Evolutionary conservation across 805 yeast species (phyloP).

Genomic region (Hanseniaspora guilliermondii): DNA sequence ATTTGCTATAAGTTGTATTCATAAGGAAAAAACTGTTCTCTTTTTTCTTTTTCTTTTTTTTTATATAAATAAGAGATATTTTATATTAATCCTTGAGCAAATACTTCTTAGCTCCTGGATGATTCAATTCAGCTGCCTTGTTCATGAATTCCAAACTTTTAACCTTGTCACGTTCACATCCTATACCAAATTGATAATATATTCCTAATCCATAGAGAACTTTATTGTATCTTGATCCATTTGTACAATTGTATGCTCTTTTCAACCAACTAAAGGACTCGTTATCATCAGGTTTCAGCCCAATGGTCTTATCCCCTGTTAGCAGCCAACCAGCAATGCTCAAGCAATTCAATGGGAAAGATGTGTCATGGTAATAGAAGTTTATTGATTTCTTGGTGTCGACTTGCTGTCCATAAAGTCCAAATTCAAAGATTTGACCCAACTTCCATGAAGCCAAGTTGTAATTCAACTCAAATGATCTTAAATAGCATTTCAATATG

Average conservation of each 20-base stretch:
- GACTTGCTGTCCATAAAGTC: slow-evolving; percentile 39
- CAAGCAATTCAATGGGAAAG: slow-evolving; percentile 46
- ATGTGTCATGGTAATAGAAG: slow-evolving; percentile 44
- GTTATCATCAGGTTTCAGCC: slow-evolving; percentile 42
- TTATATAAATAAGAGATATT: too few species aligned
- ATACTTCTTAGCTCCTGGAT: slow-evolving; percentile 37
- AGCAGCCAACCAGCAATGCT: slow-evolving; percentile 69
- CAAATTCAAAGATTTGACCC: slow-evolving; percentile 64
- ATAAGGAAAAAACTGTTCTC: too few species aligned
- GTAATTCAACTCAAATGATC: slow-evolving; percentile 49
- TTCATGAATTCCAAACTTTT: slow-evolving; percentile 40
- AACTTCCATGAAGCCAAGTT: slow-evolving; percentile 57
- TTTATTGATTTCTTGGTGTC: slow-evolving; percentile 46
- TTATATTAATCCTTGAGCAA: slow-evolving; percentile 8
- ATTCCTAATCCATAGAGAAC: slow-evolving; percentile 62
- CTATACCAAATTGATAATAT: slow-evolving; percentile 55
- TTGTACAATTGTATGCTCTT: slow-evolving; percentile 33
- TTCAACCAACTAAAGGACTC: slow-evolving; percentile 60
- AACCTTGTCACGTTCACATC: slow-evolving; percentile 33
- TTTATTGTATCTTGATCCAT: slow-evolving; percentile 45
- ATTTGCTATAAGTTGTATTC: too few species aligned
- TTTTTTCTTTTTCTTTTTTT: too few species aligned
- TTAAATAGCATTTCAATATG: slow-evolving; percentile 42
- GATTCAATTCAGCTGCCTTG: slow-evolving; percentile 52
- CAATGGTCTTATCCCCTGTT: slow-evolving; percentile 43